Conservation (phyloP, 345 rosid species). For the Lumnitzera racemosa region DNA sequence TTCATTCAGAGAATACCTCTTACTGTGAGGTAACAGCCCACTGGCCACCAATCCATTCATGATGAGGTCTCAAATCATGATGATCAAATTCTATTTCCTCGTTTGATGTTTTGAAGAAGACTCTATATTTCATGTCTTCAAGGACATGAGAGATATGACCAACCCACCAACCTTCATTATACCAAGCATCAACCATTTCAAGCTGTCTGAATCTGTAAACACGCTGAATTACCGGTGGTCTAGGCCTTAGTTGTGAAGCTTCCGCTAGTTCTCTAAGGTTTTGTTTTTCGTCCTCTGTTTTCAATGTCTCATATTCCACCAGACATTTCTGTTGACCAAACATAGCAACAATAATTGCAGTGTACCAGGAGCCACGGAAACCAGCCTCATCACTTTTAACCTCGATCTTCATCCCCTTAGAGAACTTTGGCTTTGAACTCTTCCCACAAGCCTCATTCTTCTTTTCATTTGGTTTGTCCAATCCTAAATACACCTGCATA, state of each 20-base stretch:
- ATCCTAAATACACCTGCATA: neutral
- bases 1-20: neutral
- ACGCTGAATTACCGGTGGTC: constrained; percentile 20
- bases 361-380: constrained; percentile 27
- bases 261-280: constrained; percentile 29
- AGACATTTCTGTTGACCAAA: constrained; percentile 11
- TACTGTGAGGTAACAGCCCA: constrained; percentile 29
- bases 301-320: constrained; percentile 22
- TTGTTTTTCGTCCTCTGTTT: constrained; percentile 28
- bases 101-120: constrained; percentile 22
- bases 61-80: constrained; percentile 38
- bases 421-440: constrained; percentile 3
- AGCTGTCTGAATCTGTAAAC: constrained; percentile 5
- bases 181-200: constrained; percentile 42
- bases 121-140: constrained; percentile 17
- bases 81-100: constrained; percentile 38
- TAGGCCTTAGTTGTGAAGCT: constrained; percentile 30
- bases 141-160: constrained; percentile 22
- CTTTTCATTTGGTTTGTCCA: constrained; percentile 1
- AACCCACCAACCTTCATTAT: constrained; percentile 49
- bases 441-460: neutral
- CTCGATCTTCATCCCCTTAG: constrained; percentile 26
- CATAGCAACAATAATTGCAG: constrained; percentile 13
- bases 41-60: constrained; percentile 31
- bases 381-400: constrained; percentile 30